These are phyloP conservation scores for Psilocybe subaeruginosa DNA, from an alignment of 768 basidiomycete species.

Conservation along the genomic window DNA sequence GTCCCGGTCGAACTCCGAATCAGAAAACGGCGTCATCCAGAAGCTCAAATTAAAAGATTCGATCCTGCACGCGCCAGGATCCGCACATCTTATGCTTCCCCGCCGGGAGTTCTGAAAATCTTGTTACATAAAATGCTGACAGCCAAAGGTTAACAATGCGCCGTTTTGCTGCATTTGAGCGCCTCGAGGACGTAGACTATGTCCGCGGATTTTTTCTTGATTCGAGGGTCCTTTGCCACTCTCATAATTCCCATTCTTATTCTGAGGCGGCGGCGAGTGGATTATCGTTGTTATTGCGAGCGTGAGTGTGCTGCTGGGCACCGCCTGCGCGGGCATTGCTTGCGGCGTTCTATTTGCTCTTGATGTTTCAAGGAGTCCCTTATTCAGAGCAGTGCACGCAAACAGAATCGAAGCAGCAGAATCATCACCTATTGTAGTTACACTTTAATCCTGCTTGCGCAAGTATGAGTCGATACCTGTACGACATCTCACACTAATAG, in stretches of 20 bases:
- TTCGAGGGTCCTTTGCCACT: background rate
- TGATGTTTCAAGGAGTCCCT: no score
- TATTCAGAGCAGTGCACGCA: no score
- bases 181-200: background rate
- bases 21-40: no score
- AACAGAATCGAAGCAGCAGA: no score
- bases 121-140: background rate
- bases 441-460: no score
- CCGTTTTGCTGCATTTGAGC: background rate
- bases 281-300: background rate
- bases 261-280: background rate
- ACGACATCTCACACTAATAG: no score
- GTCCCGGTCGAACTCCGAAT: no score
- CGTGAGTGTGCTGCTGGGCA: background rate
- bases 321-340: no score
- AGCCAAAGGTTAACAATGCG: background rate
- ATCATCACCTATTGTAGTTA: no score
- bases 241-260: background rate
- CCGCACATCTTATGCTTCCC: background rate
- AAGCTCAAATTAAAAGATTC: background rate
- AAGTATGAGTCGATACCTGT: no score
- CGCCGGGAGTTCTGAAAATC: background rate
- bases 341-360: no score
- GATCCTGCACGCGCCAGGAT: background rate
- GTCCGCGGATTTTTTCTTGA: background rate